phyloP scores from a whole-genome alignment of 2,329 filamentous ascomycete species.

The Curvularia sp. region DNA sequence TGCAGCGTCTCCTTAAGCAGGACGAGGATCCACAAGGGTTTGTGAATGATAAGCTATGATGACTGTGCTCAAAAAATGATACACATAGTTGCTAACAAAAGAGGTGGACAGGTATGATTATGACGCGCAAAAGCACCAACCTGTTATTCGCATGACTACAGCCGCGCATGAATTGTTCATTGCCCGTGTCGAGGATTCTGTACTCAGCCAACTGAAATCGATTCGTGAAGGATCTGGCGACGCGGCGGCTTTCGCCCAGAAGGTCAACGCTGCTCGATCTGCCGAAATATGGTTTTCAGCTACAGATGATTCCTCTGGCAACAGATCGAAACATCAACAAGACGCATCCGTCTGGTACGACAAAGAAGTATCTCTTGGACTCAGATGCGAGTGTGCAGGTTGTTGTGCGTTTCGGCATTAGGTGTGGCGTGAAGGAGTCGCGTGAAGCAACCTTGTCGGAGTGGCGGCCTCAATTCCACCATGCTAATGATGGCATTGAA shows the following conservation, averaged over 20 bases:
- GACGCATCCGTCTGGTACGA: slow-evolving; percentile 33
- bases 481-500: not conserved
- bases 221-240: slow-evolving; percentile 25
- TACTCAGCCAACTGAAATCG: slow-evolving; percentile 27
- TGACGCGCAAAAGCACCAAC: slow-evolving; percentile 13
- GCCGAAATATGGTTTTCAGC: slow-evolving; percentile 25
- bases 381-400: slow-evolving; percentile 24
- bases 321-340: slow-evolving; percentile 30
- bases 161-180: slow-evolving; percentile 30
- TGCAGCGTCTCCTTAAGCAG: slow-evolving; percentile 19
- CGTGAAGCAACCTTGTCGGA: slow-evolving; percentile 18
- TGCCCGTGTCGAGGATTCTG: slow-evolving; percentile 24
- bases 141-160: slow-evolving; percentile 33
- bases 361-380: slow-evolving; percentile 29
- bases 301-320: slow-evolving; percentile 9
- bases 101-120: slow-evolving; percentile 29
- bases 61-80: slow-evolving; percentile 8
- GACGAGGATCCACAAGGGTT: slow-evolving; percentile 24
- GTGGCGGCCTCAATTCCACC: not conserved
- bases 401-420: slow-evolving; percentile 27
- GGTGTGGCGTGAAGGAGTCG: slow-evolving; percentile 24
- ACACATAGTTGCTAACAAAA: slow-evolving; percentile 14
- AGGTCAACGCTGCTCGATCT: slow-evolving; percentile 25
- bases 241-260: slow-evolving; percentile 29
- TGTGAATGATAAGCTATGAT: slow-evolving; percentile 28